These are phyloP conservation scores for Calycina herbarum DNA, from an alignment of 2,329 filamentous ascomycete species.

Conservation along the genomic window DNA sequence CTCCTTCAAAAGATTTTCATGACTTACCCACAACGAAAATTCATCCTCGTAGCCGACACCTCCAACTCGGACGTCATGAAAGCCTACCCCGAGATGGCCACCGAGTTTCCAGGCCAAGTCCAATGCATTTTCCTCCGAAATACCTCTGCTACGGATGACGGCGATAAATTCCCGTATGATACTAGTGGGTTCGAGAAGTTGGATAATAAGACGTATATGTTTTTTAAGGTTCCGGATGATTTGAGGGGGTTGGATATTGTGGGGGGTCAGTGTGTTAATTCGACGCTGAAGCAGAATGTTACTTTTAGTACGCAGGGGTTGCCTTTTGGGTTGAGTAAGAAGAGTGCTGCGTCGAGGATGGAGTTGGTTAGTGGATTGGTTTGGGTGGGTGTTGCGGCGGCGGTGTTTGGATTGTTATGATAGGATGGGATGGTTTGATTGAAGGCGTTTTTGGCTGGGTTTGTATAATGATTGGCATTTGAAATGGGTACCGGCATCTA, in stretches of 20 bases:
- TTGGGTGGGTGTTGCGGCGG: no score
- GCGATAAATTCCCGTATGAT: constrained; percentile 72
- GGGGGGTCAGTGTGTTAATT: constrained; percentile 68
- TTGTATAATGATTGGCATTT: no score
- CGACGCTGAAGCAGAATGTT: constrained; percentile 65
- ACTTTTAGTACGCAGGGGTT: constrained; percentile 67
- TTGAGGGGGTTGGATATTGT: constrained; percentile 64
- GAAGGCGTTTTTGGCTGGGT: no score
- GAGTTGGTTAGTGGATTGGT: neutral
- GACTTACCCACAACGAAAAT: constrained; percentile 73
- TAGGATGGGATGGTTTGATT: no score
- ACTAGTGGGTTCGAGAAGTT: constrained; percentile 69
- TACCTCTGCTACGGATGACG: constrained; percentile 65
- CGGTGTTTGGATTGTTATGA: no score
- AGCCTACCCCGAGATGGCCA: constrained; percentile 60
- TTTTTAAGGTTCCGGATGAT: constrained; percentile 73
- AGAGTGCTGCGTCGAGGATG: constrained; percentile 25
- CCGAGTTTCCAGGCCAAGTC: constrained; percentile 68
- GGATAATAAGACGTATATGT: constrained; percentile 72
- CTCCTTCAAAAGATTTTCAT: constrained; percentile 71
- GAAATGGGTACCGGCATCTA: no score
- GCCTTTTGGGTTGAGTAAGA: constrained; percentile 43
- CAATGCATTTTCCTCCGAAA: constrained; percentile 78
- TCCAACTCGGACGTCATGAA: constrained; percentile 76
- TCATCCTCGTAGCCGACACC: constrained; percentile 75